Percentiles rank a stretch among this genome's conserved stretches.
phyloP scores from a whole-genome alignment of 495 filamentous ascomycete species.

The Hyaloscypha finlandica region DNA sequence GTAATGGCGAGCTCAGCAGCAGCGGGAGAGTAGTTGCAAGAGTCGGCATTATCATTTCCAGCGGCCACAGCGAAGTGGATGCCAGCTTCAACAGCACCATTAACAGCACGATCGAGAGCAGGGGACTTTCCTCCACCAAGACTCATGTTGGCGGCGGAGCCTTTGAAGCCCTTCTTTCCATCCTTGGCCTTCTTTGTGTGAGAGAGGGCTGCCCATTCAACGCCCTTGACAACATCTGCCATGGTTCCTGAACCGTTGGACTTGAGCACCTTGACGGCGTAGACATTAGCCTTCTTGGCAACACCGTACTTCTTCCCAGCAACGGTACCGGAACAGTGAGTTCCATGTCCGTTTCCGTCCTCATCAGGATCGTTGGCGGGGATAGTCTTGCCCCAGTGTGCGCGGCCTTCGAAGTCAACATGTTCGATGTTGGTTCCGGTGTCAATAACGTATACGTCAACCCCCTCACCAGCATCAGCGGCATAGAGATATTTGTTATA shows the following conservation, averaged over 20 bases:
- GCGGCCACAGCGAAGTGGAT: slow-evolving; percentile 98
- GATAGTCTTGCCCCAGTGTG: slow-evolving; percentile 95
- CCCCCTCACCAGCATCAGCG: slow-evolving; percentile 89
- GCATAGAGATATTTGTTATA: slow-evolving; percentile 99
- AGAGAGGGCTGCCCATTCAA: slow-evolving; percentile 86
- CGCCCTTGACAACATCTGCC: slow-evolving; percentile 97
- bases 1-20: slow-evolving; percentile 91
- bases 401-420: slow-evolving; percentile 96
- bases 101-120: slow-evolving; percentile 88
- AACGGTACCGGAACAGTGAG: slow-evolving; percentile 98
- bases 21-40: slow-evolving; percentile 99
- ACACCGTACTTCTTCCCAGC: slow-evolving; percentile 99
- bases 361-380: slow-evolving; percentile 78
- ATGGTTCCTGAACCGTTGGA: slow-evolving; percentile 98
- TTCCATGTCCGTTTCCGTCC: slow-evolving; percentile 98
- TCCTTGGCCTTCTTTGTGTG: slow-evolving; percentile 73
- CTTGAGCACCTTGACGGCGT: slow-evolving; percentile 95
- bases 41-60: slow-evolving; percentile 97
- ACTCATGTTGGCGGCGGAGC: slow-evolving; percentile 98
- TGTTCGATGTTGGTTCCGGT: slow-evolving; percentile 93
- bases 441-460: slow-evolving; percentile 98
- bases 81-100: slow-evolving; percentile 86
- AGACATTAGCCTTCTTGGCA: slow-evolving; percentile 95
- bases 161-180: slow-evolving; percentile 90
- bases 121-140: slow-evolving; percentile 94